A percentile compares a stretch with the other conserved stretches of the same genome.
phyloP scores from a whole-genome alignment of 768 basidiomycete genomes.

The Rhizopogon vinicolor region DNA sequence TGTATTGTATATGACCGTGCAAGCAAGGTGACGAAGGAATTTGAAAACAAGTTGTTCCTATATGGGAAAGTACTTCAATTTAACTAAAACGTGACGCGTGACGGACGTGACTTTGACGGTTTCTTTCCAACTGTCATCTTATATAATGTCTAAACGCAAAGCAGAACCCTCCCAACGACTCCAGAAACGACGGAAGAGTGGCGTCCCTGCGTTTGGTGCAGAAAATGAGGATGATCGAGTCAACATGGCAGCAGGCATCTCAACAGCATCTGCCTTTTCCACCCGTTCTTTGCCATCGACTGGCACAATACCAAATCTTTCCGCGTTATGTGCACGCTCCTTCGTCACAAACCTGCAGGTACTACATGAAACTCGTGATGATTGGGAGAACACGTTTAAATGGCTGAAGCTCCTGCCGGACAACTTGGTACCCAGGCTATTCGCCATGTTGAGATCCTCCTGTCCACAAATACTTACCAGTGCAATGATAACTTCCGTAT shows the following conservation, averaged over 20 bases:
- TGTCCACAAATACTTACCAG: constrained; percentile 51
- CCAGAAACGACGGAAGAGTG: constrained; percentile 13
- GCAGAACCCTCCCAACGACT: neutral
- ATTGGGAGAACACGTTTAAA: constrained; percentile 36
- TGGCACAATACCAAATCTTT: constrained; percentile 37
- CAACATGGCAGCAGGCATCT: constrained; percentile 30
- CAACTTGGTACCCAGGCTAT: constrained; percentile 42
- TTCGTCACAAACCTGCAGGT: constrained; percentile 42
- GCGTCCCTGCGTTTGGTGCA: constrained; percentile 33
- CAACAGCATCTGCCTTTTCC: constrained; percentile 51
- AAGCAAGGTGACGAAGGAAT: too few species aligned
- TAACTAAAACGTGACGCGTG: too few species aligned
- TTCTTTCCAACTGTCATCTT: neutral
- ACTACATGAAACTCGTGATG: constrained; percentile 32
- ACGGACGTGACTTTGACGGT: neutral
- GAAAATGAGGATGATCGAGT: constrained; percentile 41
- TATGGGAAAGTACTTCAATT: too few species aligned
- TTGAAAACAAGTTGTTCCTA: too few species aligned
- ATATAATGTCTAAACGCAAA: constrained; percentile 10
- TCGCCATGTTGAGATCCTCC: constrained; percentile 42
- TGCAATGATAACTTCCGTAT: constrained; percentile 52
- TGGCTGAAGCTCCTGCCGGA: constrained; percentile 51
- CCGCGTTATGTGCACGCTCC: constrained; percentile 43
- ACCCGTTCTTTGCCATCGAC: constrained; percentile 32
- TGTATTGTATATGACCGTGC: too few species aligned